Evolutionary conservation across 345 rosid genomes (phyloP), one percentile per base, ranked within the genome.

Genomic region (Pelargonium nanum): DNA sequence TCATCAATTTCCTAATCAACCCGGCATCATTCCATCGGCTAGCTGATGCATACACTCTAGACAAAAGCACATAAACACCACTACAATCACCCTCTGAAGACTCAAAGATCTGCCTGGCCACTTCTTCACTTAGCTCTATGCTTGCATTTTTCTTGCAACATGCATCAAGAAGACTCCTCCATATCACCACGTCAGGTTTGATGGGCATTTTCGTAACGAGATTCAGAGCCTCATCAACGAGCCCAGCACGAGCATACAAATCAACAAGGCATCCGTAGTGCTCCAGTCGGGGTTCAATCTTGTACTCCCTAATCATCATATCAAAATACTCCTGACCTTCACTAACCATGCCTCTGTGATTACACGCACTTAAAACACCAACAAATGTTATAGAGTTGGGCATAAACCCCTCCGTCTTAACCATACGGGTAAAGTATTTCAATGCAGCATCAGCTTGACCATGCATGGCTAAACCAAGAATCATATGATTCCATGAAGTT

Each of bases 131-230:
- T 55, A 80, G 75, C 76, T 79, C 79, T 9, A 86, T 66, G 50
- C 82, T 71, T 59, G 69, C 86, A 62, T 81, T 78, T 54, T 73
- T 77, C 81, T 81, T 88, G 53, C 85, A 69, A 75, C 87, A 85
- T 60, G 96, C 86, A 66, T 78, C 91, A 10, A 91, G 97, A 24
- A 91, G 86, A 70, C 91, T 78, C 76, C 97, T 91, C 96, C 96
- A 88, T 24, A 87, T 85, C 24, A 85, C 86, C 0, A 50, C 77
- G 58, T 91, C 97, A 19, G 96, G 96, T 73, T 76, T 87, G 75
- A 83, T 70, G 0, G 82, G 83, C 96, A 88, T 91, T 56, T 15
- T 69, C 30, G 70, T 75, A 13, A 91, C 78, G 53, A 87, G 63
- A 65, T 81, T 71, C 23, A 87, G 72, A 6, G 96, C 97, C 69